Conservation (phyloP, 768 basidiomycete genomes). For the Leccinum longicurvipes region DNA sequence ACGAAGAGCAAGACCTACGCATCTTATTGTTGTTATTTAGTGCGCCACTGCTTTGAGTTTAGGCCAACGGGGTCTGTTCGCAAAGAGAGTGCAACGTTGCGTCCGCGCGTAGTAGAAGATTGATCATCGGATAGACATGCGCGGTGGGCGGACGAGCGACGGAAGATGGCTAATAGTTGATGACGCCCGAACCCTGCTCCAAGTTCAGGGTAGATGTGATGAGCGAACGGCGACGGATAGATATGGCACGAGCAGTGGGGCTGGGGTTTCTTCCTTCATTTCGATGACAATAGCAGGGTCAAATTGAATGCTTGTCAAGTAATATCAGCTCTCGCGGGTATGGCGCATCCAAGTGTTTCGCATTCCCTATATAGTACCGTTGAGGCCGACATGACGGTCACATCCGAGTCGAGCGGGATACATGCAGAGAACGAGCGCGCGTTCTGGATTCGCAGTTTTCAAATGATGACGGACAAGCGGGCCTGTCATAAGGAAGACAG, state of each 20-base stretch:
- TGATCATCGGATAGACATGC: conserved; percentile 22
- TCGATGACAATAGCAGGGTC: neutral
- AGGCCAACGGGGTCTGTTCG: conserved; percentile 8
- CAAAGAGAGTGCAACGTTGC: conserved; percentile 22
- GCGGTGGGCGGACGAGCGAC: conserved; percentile 11
- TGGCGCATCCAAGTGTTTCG: neutral
- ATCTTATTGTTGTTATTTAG: neutral
- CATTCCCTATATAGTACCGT: conserved; percentile 1
- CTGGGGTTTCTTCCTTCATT: conserved; percentile 19
- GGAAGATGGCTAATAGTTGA: conserved; percentile 7
- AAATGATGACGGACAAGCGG: neutral
- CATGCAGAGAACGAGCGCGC: neutral
- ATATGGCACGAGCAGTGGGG: conserved; percentile 5
- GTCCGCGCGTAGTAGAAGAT: conserved; percentile 22
- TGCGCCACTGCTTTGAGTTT: conserved; percentile 1
- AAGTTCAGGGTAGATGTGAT: conserved; percentile 16
- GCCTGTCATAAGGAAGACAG: neutral
- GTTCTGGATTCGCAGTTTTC: neutral
- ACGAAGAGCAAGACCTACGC: neutral
- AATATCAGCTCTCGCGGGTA: conserved; percentile 3
- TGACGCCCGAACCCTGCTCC: conserved; percentile 1
- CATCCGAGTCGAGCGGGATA: neutral
- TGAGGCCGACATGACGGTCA: neutral
- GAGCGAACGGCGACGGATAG: conserved; percentile 7
- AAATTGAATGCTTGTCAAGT: neutral